phyloP scores from a whole-genome alignment of 192 early-diverging fungal genomes.

The Borealophlyctis nickersoniae region DNA sequence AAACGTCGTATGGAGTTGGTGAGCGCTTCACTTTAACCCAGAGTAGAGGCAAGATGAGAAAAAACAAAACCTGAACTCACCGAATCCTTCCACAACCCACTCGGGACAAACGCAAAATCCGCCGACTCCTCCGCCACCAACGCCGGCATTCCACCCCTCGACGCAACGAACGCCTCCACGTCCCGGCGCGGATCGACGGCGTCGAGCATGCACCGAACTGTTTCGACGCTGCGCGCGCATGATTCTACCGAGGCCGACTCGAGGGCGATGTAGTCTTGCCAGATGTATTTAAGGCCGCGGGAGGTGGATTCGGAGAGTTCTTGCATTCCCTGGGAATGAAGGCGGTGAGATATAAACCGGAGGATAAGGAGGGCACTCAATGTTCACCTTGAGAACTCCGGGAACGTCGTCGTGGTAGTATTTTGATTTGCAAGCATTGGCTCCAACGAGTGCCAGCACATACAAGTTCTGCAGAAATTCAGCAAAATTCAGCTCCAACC shows the following conservation, averaged over 20 bases:
- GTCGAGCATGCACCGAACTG: constrained; percentile 29
- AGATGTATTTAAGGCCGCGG: constrained; percentile 50
- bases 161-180: constrained; percentile 27
- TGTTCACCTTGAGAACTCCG: constrained; percentile 51
- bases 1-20: too few species aligned
- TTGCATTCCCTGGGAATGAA: constrained; percentile 54
- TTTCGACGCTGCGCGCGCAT: constrained; percentile 24
- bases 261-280: constrained; percentile 45
- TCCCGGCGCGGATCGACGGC: constrained; percentile 54
- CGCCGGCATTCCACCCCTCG: constrained; percentile 10
- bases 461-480: constrained; percentile 64
- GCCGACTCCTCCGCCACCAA: neutral
- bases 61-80: too few species aligned
- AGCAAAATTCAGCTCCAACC: neutral
- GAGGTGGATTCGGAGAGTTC: constrained; percentile 54
- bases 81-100: constrained; percentile 39
- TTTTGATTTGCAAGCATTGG: constrained; percentile 62
- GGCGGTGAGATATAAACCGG: neutral
- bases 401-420: constrained; percentile 66
- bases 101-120: constrained; percentile 35
- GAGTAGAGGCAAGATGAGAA: neutral
- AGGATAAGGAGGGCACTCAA: neutral
- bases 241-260: constrained; percentile 31
- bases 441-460: constrained; percentile 54
- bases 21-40: too few species aligned